A percentile compares a stretch with the other conserved stretches of the same genome.
These are phyloP conservation scores for Lactarius tabidus DNA, from an alignment of 768 basidiomycete species.

Conservation along the genomic window DNA sequence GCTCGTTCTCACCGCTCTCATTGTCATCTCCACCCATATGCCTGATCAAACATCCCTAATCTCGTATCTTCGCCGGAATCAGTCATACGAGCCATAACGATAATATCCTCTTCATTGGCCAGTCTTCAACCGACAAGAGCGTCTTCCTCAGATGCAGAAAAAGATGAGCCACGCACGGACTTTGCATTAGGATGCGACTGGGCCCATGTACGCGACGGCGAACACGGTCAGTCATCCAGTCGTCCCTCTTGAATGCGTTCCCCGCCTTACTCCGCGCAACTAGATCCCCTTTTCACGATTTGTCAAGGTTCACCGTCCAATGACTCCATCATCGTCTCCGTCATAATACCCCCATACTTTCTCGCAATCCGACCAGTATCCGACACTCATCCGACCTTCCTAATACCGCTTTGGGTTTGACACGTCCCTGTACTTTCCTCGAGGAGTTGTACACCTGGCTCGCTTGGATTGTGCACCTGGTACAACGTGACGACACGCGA, in stretches of 20 bases:
- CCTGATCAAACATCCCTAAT: constrained; percentile 93
- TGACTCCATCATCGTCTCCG: constrained; percentile 72
- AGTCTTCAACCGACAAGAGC: constrained; percentile 75
- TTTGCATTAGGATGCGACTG: constrained; percentile 92
- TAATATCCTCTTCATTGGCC: constrained; percentile 88
- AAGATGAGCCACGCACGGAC: constrained; percentile 59
- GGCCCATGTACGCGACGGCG: constrained; percentile 87
- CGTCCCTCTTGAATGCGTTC: constrained; percentile 3
- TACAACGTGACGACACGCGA: constrained; percentile 69
- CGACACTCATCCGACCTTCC: constrained; percentile 56
- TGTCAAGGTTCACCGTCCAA: too few relatives aligned
- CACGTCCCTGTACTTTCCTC: constrained; percentile 86
- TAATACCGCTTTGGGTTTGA: constrained; percentile 90
- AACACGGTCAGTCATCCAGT: constrained; percentile 65
- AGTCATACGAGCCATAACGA: constrained; percentile 76
- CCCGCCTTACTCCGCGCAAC: constrained; percentile 2
- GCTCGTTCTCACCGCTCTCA: too few relatives aligned
- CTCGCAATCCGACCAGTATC: too few relatives aligned
- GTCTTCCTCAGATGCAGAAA: constrained; percentile 48
- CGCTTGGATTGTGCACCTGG: constrained; percentile 79
- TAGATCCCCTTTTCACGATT: constrained; percentile 70
- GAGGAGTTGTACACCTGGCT: constrained; percentile 84
- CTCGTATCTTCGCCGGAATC: constrained; percentile 78
- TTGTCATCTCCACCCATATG: too few relatives aligned
- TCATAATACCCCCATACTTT: constrained; percentile 79